phyloP scores from a whole-genome alignment of 306 rosid species.

The apple (Malus domestica) region DNA sequence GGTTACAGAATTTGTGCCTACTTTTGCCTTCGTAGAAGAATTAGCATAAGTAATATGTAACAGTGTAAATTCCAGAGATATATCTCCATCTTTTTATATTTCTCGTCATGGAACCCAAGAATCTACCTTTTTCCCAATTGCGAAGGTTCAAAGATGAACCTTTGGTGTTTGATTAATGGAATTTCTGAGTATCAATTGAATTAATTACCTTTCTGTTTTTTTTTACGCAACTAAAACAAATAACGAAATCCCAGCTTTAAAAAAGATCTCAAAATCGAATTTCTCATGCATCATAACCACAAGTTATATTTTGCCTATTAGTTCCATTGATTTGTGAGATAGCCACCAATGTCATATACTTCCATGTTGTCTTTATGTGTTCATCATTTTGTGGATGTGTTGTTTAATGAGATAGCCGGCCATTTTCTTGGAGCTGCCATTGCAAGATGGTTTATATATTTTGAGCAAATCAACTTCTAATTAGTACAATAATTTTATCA shows the following conservation, averaged over 20 bases:
- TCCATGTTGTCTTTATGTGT: background rate
- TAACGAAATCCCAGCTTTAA: background rate
- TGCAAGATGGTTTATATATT: background rate
- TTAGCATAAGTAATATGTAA: slow-evolving; percentile 32
- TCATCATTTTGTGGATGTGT: background rate
- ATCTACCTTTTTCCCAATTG: background rate
- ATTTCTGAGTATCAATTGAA: background rate
- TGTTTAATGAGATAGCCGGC: background rate
- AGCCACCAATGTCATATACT: background rate
- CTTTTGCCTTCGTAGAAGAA: slow-evolving; percentile 55
- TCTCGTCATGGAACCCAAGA: no score
- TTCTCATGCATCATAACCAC: no score
- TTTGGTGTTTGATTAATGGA: background rate
- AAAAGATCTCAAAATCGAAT: no score
- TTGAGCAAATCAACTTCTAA: background rate
- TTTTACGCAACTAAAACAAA: background rate
- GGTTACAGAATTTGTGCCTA: slow-evolving; percentile 64
- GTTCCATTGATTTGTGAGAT: background rate
- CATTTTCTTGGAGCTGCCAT: background rate
- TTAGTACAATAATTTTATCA: background rate
- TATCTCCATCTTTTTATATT: no score
- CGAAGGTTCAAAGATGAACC: background rate
- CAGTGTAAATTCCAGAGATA: background rate
- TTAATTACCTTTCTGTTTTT: background rate
- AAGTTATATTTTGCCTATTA: background rate